Percentiles rank a stretch among this genome's conserved stretches.
These are phyloP conservation scores for Pythium angustatum DNA, from an alignment of 352 stramenopile species.

Conservation along the genomic window DNA sequence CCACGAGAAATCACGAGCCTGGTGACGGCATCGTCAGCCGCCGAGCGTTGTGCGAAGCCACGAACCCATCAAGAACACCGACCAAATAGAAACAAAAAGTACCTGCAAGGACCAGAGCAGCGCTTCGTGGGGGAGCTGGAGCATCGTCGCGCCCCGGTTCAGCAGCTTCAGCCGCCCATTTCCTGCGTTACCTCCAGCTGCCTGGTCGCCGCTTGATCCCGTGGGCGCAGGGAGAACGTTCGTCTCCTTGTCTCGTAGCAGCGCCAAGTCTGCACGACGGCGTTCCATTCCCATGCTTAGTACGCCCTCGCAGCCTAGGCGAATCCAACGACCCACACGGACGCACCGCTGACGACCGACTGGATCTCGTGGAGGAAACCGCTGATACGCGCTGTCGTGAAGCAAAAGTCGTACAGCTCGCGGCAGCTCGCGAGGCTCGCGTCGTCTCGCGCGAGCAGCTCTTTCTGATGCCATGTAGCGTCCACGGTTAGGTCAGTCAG, in stretches of 20 bases:
- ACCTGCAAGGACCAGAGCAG: conserved; percentile 29
- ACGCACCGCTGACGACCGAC: conserved; percentile 43
- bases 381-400: conserved; percentile 57
- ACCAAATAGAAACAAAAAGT: neutral
- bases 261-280: neutral
- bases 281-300: too few relatives aligned
- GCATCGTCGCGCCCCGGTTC: conserved; percentile 24
- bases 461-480: conserved; percentile 38
- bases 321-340: too few relatives aligned
- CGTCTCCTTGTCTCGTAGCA: neutral
- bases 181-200: neutral
- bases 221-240: too few relatives aligned
- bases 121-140: conserved; percentile 17
- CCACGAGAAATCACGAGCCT: conserved; percentile 43
- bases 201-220: too few relatives aligned
- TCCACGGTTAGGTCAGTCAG: neutral
- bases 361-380: conserved; percentile 60
- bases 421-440: conserved; percentile 38
- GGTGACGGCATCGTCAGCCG: neutral
- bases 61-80: too few relatives aligned
- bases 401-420: conserved; percentile 59
- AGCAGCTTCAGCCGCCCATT: conserved; percentile 22
- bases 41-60: too few relatives aligned
- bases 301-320: too few relatives aligned
- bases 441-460: conserved; percentile 43